Conservation (phyloP, 257 asterid genomes). For the Cynanchum wilfordii region DNA sequence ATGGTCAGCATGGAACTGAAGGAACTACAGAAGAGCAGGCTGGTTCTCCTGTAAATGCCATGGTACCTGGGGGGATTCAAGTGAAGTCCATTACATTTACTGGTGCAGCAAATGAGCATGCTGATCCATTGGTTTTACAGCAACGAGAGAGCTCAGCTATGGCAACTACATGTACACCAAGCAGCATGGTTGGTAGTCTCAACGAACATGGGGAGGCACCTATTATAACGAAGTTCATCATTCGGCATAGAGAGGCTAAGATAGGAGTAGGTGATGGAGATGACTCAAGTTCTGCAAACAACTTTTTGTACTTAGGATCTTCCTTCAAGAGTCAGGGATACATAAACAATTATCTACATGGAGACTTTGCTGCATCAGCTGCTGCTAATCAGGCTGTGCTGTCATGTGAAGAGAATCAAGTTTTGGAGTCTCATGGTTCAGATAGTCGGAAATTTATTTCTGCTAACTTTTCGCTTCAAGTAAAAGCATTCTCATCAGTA, state of each 20-base stretch:
- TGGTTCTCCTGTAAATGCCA: constrained; percentile 13
- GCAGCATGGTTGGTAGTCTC: constrained; percentile 18
- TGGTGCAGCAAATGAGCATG: constrained; percentile 27
- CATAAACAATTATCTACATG: constrained; percentile 64
- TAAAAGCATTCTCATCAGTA: constrained; percentile 66
- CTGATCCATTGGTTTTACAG: constrained; percentile 26
- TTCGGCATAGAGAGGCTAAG: constrained; percentile 19
- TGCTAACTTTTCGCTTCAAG: constrained; percentile 55
- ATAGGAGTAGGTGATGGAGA: constrained; percentile 24
- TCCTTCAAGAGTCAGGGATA: constrained; percentile 58
- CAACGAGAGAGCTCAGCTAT: constrained; percentile 33
- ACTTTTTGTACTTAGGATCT: constrained; percentile 49
- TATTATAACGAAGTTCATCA: constrained; percentile 19
- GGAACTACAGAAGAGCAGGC: constrained; percentile 19
- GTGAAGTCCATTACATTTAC: constrained; percentile 21
- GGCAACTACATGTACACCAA: constrained; percentile 24
- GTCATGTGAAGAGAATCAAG: constrained; percentile 58
- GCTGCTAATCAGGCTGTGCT: constrained; percentile 72
- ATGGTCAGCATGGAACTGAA: constrained; percentile 14
- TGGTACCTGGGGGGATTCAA: constrained; percentile 18
- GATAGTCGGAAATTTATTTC: constrained; percentile 44
- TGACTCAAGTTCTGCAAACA: constrained; percentile 15
- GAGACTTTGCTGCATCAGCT: constrained; percentile 86
- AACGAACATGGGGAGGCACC: constrained; percentile 26
- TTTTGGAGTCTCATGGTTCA: constrained; percentile 34